Evolutionary conservation across 257 asterid genomes (phyloP).

Genomic region (Plectranthus barbatus): DNA sequence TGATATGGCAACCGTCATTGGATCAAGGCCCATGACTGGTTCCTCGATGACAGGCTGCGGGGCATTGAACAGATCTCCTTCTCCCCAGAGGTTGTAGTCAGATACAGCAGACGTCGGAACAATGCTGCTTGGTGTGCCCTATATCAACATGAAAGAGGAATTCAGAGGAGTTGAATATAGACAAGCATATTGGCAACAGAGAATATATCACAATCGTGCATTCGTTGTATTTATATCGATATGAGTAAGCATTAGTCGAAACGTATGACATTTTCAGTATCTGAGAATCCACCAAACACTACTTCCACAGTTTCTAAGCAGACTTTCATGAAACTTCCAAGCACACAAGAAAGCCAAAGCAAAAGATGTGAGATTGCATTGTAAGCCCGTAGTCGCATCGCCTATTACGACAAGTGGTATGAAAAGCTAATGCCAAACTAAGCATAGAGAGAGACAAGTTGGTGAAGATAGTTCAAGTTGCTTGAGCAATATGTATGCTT

Average conservation of each 20-base stretch:
- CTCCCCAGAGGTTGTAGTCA: slow-evolving; percentile 79
- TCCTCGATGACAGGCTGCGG: slow-evolving; percentile 65
- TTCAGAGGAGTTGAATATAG: not conserved
- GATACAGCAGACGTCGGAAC: slow-evolving; percentile 32
- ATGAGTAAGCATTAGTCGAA: not conserved
- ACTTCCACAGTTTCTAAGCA: not conserved
- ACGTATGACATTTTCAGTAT: not conserved
- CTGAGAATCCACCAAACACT: not conserved
- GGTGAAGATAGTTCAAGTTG: not conserved
- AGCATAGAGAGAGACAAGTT: not conserved
- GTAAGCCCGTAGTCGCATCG: not conserved
- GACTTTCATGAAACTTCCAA: not conserved
- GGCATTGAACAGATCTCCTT: slow-evolving; percentile 83
- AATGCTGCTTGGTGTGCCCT: slow-evolving; percentile 35
- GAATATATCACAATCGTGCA: not conserved
- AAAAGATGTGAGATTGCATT: not conserved
- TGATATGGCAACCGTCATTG: slow-evolving; percentile 67
- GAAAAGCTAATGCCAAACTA: not conserved
- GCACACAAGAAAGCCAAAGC: not conserved
- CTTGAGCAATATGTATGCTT: not conserved
- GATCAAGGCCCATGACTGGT: slow-evolving; percentile 61
- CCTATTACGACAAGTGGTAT: not conserved
- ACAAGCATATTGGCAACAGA: no score
- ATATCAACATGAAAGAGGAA: slow-evolving; percentile 11
- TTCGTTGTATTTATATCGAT: not conserved